Evolutionary conservation across 371 early-diverging fungal genomes (phyloP), one percentile per base, ranked within the genome.

Genomic region (Mucor saturninus): DNA sequence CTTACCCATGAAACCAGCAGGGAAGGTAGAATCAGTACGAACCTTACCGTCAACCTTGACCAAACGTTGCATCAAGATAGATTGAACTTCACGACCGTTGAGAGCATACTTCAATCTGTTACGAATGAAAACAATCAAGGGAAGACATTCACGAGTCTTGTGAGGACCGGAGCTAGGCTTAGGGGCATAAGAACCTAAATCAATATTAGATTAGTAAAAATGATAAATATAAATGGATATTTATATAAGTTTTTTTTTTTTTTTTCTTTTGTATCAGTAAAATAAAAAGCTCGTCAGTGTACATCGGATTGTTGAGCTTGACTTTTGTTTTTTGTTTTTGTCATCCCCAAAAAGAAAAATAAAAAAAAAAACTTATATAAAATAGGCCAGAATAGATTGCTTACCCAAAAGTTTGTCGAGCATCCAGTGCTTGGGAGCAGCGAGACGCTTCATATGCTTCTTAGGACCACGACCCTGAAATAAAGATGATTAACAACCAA

Each of bases 381-480:
- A 13, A 26, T 21, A 56, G 31, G 6, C 35, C 35, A 21, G 3
- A 30, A 11, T 15, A 30, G 32, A 50, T 50, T 31, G 56, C 69
- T 45, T 73, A 78, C 81, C 81, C 78, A 81, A 81, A 74, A 97
- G 90, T 86, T 99, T 99, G 92, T 98, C 98, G 75, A 99, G 91
- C 96, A 99, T 98, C 99, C 99, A 99, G 89, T 98, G 97, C 89
- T 94, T 95, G 82, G 99, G 99, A 68, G 99, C 99, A 56, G 88
- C 91, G 75, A 99, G 91, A 85, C 99, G 95, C 95, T 99, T 99
- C 90, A 99, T 89, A 89, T 99, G 99, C 90, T 99, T 98, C 87
- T 94, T 95, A 71, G 98, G 98, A 85, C 99, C 99, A 81, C 99
- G 94, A 84, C 92, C 93, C 97, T 94, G 82, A 45, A 5, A n/a